These are phyloP conservation scores for Tricholoma sp. DNA, from an alignment of 768 basidiomycete genomes.

Conservation along the genomic window DNA sequence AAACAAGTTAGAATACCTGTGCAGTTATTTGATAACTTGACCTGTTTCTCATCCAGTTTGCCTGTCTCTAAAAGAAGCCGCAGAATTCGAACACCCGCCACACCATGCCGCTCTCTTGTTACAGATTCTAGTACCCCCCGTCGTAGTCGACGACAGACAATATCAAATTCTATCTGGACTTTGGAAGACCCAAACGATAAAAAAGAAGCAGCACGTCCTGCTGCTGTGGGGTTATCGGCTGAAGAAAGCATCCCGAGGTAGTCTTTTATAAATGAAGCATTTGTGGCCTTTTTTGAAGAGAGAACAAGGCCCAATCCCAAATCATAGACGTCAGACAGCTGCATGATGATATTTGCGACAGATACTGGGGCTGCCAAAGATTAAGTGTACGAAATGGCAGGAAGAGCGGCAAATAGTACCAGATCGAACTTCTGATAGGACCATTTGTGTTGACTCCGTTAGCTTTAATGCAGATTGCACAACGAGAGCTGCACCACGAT, in stretches of 20 bases:
- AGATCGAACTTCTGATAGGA: constrained; percentile 57
- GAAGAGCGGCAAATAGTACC: constrained; percentile 32
- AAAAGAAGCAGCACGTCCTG: constrained; percentile 66
- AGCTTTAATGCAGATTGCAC: constrained; percentile 67
- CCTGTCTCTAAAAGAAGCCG: constrained; percentile 74
- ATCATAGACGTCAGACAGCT: constrained; percentile 57
- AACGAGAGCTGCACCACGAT: constrained; percentile 65
- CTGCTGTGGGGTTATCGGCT: constrained; percentile 76
- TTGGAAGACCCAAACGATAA: constrained; percentile 66
- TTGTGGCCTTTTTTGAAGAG: constrained; percentile 49
- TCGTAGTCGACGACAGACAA: constrained; percentile 61
- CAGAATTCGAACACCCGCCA: constrained; percentile 78
- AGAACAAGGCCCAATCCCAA: constrained; percentile 61
- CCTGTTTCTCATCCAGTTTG: constrained; percentile 95
- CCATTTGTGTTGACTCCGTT: constrained; percentile 59
- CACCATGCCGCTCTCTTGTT: constrained; percentile 77
- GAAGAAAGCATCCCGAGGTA: constrained; percentile 77
- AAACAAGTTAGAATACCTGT: background rate
- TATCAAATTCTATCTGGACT: constrained; percentile 76
- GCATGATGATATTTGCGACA: constrained; percentile 55
- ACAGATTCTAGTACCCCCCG: constrained; percentile 71
- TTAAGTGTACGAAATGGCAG: background rate
- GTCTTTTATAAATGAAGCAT: constrained; percentile 62
- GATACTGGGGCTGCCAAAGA: constrained; percentile 54
- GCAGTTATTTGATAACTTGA: constrained; percentile 27